A percentile compares a stretch with the other conserved stretches of the same genome.
Evolutionary conservation across 257 asterid species (phyloP).

Genomic region (Striga asiatica): DNA sequence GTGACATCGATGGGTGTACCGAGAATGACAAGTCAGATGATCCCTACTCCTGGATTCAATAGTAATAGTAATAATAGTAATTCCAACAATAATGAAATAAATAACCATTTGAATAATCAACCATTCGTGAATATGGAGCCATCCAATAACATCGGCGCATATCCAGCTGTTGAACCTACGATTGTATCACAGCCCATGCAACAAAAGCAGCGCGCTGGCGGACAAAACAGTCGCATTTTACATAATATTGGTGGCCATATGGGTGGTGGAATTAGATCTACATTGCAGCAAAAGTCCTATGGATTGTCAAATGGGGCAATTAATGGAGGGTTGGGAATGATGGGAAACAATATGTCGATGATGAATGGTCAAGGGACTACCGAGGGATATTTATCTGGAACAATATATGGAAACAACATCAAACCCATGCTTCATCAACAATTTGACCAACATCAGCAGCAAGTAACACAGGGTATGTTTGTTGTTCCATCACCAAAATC

Average conservation of each 20-base stretch:
- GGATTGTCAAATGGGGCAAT: constrained; percentile 56
- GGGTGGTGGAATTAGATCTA: constrained; percentile 72
- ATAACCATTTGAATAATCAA: constrained; percentile 42
- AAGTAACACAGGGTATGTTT: constrained; percentile 54
- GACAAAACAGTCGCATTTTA: constrained; percentile 69
- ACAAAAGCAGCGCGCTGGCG: constrained; percentile 61
- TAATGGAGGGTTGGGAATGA: constrained; percentile 58
- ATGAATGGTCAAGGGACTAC: constrained; percentile 51
- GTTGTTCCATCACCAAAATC: constrained; percentile 10
- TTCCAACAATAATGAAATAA: constrained; percentile 34
- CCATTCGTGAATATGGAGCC: constrained; percentile 49
- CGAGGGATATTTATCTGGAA: constrained; percentile 48
- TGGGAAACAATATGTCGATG: constrained; percentile 42
- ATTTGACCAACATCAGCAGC: constrained; percentile 54
- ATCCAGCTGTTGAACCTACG: constrained; percentile 53
- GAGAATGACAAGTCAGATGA: constrained; percentile 89
- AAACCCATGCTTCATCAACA: constrained; percentile 49
- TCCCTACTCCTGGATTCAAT: constrained; percentile 92
- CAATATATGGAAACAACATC: constrained; percentile 49
- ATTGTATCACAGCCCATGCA: constrained; percentile 66
- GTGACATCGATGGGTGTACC: constrained; percentile 55
- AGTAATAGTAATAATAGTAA: constrained; percentile 26
- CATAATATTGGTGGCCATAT: constrained; percentile 74
- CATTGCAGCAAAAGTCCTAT: constrained; percentile 59
- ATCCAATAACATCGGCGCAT: constrained; percentile 42